Conservation (phyloP, 2,329 filamentous ascomycete genomes). For the Aschersonia sp. region DNA sequence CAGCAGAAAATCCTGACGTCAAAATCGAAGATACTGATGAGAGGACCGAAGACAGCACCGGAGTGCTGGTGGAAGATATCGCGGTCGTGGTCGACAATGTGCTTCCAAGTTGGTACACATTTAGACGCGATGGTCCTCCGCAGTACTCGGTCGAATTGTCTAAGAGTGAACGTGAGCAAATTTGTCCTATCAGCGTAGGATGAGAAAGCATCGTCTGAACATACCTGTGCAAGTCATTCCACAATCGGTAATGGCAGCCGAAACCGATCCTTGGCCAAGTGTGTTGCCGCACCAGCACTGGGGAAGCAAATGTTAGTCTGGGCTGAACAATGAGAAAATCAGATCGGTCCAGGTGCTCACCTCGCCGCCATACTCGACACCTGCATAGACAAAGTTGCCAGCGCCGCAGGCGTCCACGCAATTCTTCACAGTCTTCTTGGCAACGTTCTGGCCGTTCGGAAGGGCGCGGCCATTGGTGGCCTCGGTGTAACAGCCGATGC, state of each 20-base stretch:
- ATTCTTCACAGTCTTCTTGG: constrained; percentile 15
- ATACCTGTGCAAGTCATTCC: constrained; percentile 18
- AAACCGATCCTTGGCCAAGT: constrained; percentile 12
- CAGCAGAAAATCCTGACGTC: too few species aligned
- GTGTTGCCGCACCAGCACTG: constrained; percentile 23
- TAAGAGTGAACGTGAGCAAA: background rate
- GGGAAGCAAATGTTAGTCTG: background rate
- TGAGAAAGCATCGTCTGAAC: background rate
- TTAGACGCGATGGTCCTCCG: constrained; percentile 18
- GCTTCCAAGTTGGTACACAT: constrained; percentile 14
- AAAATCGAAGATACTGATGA: too few species aligned
- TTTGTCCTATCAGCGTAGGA: too few species aligned
- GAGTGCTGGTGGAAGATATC: background rate
- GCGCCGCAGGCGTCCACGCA: constrained; percentile 19
- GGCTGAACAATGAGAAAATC: too few species aligned
- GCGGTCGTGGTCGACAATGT: constrained; percentile 6
- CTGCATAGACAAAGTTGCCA: constrained; percentile 14
- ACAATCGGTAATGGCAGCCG: constrained; percentile 16
- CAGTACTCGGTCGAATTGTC: constrained; percentile 19
- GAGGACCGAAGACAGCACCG: too few species aligned
- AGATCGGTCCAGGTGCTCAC: constrained; percentile 3
- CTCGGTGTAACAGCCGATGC: constrained; percentile 24
- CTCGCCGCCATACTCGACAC: constrained; percentile 24
- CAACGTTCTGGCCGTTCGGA: constrained; percentile 8
- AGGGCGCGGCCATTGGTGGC: constrained; percentile 17